Conservation (phyloP, 257 asterid species). For the Scutellaria baicalensis region DNA sequence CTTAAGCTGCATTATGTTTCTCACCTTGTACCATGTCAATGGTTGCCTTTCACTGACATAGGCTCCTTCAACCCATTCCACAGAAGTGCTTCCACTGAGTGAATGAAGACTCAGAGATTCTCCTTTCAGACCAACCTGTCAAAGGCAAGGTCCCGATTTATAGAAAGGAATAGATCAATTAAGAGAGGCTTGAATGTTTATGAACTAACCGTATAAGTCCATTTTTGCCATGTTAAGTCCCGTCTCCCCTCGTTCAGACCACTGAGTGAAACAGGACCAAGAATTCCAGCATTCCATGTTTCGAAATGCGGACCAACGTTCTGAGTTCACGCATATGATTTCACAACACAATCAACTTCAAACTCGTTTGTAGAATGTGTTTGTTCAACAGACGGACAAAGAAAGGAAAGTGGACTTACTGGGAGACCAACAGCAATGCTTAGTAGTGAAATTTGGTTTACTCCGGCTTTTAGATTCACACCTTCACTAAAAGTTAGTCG, state of each 20-base stretch:
- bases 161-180: neutral
- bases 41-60: constrained; percentile 68
- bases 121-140: constrained; percentile 85
- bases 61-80: constrained; percentile 79
- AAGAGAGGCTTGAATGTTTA: neutral
- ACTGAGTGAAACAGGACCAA: constrained; percentile 88
- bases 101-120: constrained; percentile 90
- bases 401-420: constrained; percentile 40
- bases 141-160: neutral
- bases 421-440: constrained; percentile 99
- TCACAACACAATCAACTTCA: neutral
- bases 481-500: constrained; percentile 67
- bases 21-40: constrained; percentile 89
- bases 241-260: constrained; percentile 90
- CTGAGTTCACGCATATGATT: constrained; percentile 28
- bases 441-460: constrained; percentile 77
- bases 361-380: neutral
- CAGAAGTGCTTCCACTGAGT: constrained; percentile 76
- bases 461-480: constrained; percentile 79
- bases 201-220: constrained; percentile 78
- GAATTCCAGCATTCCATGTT: constrained; percentile 98
- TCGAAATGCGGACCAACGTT: constrained; percentile 96
- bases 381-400: neutral
- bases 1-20: neutral
- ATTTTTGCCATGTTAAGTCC: constrained; percentile 97